phyloP scores from a whole-genome alignment of 768 basidiomycete genomes.

The Lactifluus echinatus region DNA sequence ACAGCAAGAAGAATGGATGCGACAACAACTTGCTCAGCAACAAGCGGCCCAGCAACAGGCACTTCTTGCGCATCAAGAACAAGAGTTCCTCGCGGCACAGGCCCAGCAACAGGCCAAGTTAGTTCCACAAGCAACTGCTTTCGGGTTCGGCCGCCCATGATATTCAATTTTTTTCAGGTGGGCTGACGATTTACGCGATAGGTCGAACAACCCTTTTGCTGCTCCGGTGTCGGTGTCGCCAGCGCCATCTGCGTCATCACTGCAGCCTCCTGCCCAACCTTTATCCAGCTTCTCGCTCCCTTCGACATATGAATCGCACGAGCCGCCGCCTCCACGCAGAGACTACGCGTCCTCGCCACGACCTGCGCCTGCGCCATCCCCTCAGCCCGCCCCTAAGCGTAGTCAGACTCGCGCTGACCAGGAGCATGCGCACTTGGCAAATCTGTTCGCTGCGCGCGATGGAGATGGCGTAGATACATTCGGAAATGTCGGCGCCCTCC shows the following conservation, averaged over 20 bases:
- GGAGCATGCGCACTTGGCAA: conserved; percentile 65
- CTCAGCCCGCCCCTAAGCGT: conserved; percentile 14
- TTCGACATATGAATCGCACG: conserved; percentile 50
- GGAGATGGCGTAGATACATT: conserved; percentile 96
- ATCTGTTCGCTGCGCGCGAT: conserved; percentile 68
- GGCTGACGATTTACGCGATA: conserved; percentile 24
- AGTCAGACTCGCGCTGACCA: conserved; percentile 49
- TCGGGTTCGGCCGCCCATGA: conserved; percentile 41
- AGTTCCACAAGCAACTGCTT: conserved; percentile 60
- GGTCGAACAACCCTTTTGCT: conserved; percentile 96
- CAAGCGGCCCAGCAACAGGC: conserved; percentile 37
- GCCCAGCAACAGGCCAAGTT: conserved; percentile 29
- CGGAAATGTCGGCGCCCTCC: conserved; percentile 74
- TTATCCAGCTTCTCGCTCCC: conserved; percentile 53
- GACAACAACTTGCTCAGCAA: conserved; percentile 56
- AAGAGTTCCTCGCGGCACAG: conserved; percentile 15
- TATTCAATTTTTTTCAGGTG: background rate
- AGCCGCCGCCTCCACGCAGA: conserved; percentile 33
- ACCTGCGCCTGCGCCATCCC: conserved; percentile 19
- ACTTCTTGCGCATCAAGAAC: conserved; percentile 34
- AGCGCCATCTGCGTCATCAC: conserved; percentile 28
- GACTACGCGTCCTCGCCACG: conserved; percentile 32
- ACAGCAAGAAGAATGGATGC: conserved; percentile 48
- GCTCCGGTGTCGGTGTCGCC: conserved; percentile 26
- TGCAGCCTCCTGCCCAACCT: conserved; percentile 25